A percentile compares a stretch with the other conserved stretches of the same genome.
Evolutionary conservation across 257 asterid species (phyloP).

Genomic region (Solanum pinnatisectum): DNA sequence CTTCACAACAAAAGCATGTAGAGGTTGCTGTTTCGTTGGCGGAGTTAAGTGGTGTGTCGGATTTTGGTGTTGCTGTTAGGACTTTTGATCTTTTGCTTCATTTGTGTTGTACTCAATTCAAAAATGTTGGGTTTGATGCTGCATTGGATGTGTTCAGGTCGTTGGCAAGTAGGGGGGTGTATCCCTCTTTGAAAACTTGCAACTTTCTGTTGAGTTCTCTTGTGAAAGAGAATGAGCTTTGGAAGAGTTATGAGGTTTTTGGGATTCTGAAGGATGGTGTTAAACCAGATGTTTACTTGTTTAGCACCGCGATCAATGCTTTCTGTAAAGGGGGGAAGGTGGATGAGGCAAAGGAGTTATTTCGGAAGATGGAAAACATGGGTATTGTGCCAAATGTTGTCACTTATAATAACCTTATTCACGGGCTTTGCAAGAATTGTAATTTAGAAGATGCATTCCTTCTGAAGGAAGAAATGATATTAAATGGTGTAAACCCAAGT

Average conservation of each 20-base stretch:
- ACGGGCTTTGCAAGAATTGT: constrained; percentile 55
- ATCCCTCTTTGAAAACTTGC: constrained; percentile 72
- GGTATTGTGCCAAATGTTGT: constrained; percentile 64
- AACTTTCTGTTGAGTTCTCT: constrained; percentile 60
- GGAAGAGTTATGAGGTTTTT: constrained; percentile 55
- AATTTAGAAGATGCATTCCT: constrained; percentile 47
- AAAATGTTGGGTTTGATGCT: constrained; percentile 39
- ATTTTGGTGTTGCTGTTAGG: constrained; percentile 22
- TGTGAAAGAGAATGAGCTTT: constrained; percentile 50
- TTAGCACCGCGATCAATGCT: constrained; percentile 59
- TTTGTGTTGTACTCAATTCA: constrained; percentile 50
- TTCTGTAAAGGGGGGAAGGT: constrained; percentile 57
- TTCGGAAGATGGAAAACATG: constrained; percentile 46
- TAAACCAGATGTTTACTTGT: constrained; percentile 65
- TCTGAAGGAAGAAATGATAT: constrained; percentile 56
- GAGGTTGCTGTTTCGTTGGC: constrained; percentile 44
- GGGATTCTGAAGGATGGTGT: constrained; percentile 21
- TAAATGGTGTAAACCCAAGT: constrained; percentile 54
- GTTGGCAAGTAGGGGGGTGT: constrained; percentile 42
- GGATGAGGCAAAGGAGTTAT: constrained; percentile 46
- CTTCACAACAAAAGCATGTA: constrained; percentile 21
- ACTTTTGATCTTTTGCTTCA: constrained; percentile 65
- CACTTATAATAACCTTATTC: constrained; percentile 64
- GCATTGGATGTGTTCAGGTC: constrained; percentile 43
- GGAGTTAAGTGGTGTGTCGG: constrained; percentile 22